phyloP scores from a whole-genome alignment of 768 basidiomycete species.

The Phylloporus arenicola region DNA sequence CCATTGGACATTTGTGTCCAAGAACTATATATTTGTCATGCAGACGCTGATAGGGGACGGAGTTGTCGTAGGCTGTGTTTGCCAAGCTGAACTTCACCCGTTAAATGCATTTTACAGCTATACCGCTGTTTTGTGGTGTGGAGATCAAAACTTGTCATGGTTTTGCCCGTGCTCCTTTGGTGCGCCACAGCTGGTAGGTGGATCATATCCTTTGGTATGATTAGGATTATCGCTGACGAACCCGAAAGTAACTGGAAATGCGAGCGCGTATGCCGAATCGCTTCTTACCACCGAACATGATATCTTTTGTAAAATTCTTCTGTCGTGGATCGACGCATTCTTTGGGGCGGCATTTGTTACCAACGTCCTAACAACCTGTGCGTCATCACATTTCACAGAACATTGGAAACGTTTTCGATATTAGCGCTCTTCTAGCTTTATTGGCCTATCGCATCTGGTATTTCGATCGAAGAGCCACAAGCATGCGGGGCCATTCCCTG shows the following conservation, averaged over 20 bases:
- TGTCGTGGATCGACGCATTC: constrained; percentile 5
- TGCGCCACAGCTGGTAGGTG: background rate
- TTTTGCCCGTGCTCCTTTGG: constrained; percentile 10
- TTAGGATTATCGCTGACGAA: background rate
- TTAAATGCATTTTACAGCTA: background rate
- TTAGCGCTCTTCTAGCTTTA: background rate
- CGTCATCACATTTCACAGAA: background rate
- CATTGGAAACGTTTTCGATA: background rate
- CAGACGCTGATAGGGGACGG: constrained; percentile 8
- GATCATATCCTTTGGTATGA: background rate
- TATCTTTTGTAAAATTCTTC: constrained; percentile 3
- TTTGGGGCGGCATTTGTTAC: constrained; percentile 3
- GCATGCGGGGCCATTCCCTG: background rate
- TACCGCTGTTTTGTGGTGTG: constrained; percentile 11
- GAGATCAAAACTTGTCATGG: constrained; percentile 3
- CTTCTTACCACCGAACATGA: background rate
- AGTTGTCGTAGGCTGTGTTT: constrained; percentile 5
- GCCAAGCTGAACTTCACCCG: background rate
- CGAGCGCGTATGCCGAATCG: background rate
- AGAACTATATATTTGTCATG: background rate
- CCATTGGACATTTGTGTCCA: constrained; percentile 9
- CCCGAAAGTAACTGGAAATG: constrained; percentile 5
- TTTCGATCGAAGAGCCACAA: background rate
- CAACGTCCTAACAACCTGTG: constrained; percentile 9
- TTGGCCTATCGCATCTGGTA: constrained; percentile 7